A percentile compares a stretch with the other conserved stretches of the same genome.
These are phyloP conservation scores for Rhodotorula babjevae DNA, from an alignment of 768 basidiomycete genomes.

Conservation along the genomic window DNA sequence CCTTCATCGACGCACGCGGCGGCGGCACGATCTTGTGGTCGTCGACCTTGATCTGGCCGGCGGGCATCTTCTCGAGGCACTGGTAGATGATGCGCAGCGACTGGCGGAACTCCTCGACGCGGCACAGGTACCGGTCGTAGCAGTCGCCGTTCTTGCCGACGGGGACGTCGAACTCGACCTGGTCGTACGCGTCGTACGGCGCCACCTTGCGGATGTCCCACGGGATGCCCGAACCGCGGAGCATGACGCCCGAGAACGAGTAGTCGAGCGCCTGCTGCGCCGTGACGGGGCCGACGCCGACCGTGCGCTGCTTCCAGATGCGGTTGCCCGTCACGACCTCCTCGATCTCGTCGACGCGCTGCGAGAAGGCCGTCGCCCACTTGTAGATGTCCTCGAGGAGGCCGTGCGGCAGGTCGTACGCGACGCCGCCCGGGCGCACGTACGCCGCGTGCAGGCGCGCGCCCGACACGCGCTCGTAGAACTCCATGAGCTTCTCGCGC, in stretches of 20 bases:
- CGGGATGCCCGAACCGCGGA: conserved; percentile 83
- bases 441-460: conserved; percentile 97
- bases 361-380: conserved; percentile 91
- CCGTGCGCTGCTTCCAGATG: conserved; percentile 93
- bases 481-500: conserved; percentile 99
- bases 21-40: conserved; percentile 97
- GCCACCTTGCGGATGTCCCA: conserved; percentile 90
- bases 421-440: conserved; percentile 93
- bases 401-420: conserved; percentile 96
- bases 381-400: conserved; percentile 96
- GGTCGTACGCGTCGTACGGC: conserved; percentile 94
- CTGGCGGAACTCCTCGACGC: conserved; percentile 98
- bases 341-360: conserved; percentile 91
- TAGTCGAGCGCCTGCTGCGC: conserved; percentile 89
- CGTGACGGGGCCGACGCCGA: conserved; percentile 83
- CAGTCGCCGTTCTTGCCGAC: conserved; percentile 95
- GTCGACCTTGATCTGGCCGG: conserved; percentile 86
- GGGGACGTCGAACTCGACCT: conserved; percentile 98
- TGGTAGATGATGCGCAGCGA: conserved; percentile 75
- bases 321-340: conserved; percentile 96
- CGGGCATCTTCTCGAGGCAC: conserved; percentile 95
- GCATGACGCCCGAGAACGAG: conserved; percentile 93
- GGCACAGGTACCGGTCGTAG: conserved; percentile 94
- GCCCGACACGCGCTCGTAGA: conserved; percentile 98
- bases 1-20: conserved; percentile 96